A percentile compares a stretch with the other conserved stretches of the same genome.
These are phyloP conservation scores for Podospora conica DNA, from an alignment of 495 filamentous ascomycete species.

Conservation along the genomic window DNA sequence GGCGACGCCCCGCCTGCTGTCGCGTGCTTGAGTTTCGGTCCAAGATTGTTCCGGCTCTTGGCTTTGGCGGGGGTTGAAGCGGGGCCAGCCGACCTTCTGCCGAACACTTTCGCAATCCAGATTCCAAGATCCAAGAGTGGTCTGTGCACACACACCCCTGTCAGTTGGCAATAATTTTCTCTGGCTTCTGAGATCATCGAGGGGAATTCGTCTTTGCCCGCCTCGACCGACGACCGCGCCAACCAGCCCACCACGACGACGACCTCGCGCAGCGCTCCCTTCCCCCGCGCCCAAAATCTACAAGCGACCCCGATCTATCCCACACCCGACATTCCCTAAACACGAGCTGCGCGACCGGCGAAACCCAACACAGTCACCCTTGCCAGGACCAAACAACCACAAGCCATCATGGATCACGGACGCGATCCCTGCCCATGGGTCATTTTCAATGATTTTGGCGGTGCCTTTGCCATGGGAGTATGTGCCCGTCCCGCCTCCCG, in stretches of 20 bases:
- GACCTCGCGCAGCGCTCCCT: not conserved
- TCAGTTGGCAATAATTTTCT: conserved; percentile 15
- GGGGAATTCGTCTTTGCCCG: conserved; percentile 2
- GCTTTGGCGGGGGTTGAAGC: not conserved
- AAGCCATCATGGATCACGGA: conserved; percentile 65
- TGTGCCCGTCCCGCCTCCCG: conserved; percentile 25
- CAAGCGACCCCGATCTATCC: not conserved
- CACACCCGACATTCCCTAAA: not conserved
- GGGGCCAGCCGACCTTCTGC: not conserved
- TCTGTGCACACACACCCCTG: conserved; percentile 10
- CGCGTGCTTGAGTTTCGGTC: not conserved
- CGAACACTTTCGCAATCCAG: not conserved
- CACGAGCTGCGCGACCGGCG: not conserved
- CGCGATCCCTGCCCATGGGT: conserved; percentile 96
- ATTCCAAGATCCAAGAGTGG: not conserved
- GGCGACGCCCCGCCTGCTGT: too few species aligned
- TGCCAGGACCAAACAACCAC: not conserved
- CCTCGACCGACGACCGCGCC: conserved; percentile 9
- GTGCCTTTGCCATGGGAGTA: conserved; percentile 97
- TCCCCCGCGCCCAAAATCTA: not conserved
- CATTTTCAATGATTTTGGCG: conserved; percentile 90
- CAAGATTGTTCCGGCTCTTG: not conserved
- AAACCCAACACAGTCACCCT: not conserved
- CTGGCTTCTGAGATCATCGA: conserved; percentile 20
- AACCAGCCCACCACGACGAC: conserved; percentile 3